Base-by-base conservation (phyloP, 495 filamentous ascomycete species). In the Friedmanniomyces endolithicus region DNA sequence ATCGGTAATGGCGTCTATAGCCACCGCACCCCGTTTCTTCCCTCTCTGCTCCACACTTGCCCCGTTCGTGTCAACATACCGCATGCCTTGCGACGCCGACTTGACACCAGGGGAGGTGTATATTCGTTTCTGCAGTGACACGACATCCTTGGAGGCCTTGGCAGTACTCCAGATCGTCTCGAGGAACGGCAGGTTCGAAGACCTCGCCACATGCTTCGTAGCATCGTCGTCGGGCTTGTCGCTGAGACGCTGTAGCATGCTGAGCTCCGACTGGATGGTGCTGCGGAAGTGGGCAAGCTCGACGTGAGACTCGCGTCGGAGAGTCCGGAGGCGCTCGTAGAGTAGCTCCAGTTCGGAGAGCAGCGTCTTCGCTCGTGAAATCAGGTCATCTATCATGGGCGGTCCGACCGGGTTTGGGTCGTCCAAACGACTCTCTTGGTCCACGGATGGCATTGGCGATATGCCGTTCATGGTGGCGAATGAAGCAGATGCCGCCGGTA, bases 161-260 rank as follows among this genome's bases (percentile, higher is more conserved):
- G 67, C 68, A 8, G 67, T 57, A 17, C 11, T 40, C 70, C 70
- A 72, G 11, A 70, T 23, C 3, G 60, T 60, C 41, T 70, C 67
- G 27, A 63, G 62, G 53, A 64, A 71, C 0, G 59, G 50, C 1
- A 72, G 52, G 53, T 72, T 72, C 9, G 70, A 71, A 0, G 61
- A 65, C 22, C 56, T 39, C 20, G 66, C 56, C 29, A 62, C 54
- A 41, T 67, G 57, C 11, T 43, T 50, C 2, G 56, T 62, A 24
- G 60, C 55, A 24, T 65, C 58, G 43, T 60, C 52, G 11, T 65
- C 51, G 9, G 52, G 35, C 23, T 52, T 57, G 14, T 24, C 29
- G 6, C 41, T 6, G 16, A 67, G 34, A 16, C 59, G 59, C 20
- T 62, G 17, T 6, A 70, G 53, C 53, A 64, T 62, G 3, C 20